Evolutionary conservation across 2,329 filamentous ascomycete genomes (phyloP).

Genomic region (Decorospora gaudefroyi): DNA sequence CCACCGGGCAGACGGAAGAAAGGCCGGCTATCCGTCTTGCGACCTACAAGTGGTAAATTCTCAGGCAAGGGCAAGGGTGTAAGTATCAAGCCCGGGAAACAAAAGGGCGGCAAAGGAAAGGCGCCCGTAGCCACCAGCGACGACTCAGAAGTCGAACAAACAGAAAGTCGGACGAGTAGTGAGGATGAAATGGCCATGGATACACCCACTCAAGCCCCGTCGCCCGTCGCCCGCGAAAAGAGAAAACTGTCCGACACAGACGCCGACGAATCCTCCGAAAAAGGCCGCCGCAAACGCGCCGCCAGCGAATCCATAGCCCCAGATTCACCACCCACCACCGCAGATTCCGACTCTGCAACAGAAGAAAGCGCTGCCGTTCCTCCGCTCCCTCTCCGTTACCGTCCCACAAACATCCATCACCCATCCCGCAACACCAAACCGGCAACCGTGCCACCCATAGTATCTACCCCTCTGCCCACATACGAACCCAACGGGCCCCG

Average conservation of each 20-base stretch:
- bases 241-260: slow-evolving; percentile 31
- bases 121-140: slow-evolving; percentile 25
- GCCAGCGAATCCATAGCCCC: slow-evolving; percentile 28
- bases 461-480: slow-evolving; percentile 42
- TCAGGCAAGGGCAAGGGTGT: slow-evolving; percentile 43
- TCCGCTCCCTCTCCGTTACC: slow-evolving; percentile 36
- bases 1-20: slow-evolving; percentile 27
- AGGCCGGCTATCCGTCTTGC: slow-evolving; percentile 42
- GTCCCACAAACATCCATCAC: slow-evolving; percentile 13
- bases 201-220: slow-evolving; percentile 37
- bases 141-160: slow-evolving; percentile 19
- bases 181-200: slow-evolving; percentile 36
- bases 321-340: slow-evolving; percentile 27
- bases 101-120: slow-evolving; percentile 34
- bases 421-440: slow-evolving; percentile 16
- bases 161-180: slow-evolving; percentile 13
- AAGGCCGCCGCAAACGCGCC: slow-evolving; percentile 36
- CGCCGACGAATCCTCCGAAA: slow-evolving; percentile 20
- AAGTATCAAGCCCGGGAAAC: slow-evolving; percentile 6
- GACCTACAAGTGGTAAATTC: slow-evolving; percentile 43
- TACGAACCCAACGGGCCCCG: slow-evolving; percentile 57
- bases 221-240: slow-evolving; percentile 34
- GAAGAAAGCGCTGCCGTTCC: slow-evolving; percentile 16
- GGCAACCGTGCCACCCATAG: slow-evolving; percentile 23
- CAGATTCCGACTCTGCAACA: slow-evolving; percentile 21